Evolutionary conservation across 2,329 filamentous ascomycete genomes (phyloP).

Genomic region (Lasiodiplodia sp.): DNA sequence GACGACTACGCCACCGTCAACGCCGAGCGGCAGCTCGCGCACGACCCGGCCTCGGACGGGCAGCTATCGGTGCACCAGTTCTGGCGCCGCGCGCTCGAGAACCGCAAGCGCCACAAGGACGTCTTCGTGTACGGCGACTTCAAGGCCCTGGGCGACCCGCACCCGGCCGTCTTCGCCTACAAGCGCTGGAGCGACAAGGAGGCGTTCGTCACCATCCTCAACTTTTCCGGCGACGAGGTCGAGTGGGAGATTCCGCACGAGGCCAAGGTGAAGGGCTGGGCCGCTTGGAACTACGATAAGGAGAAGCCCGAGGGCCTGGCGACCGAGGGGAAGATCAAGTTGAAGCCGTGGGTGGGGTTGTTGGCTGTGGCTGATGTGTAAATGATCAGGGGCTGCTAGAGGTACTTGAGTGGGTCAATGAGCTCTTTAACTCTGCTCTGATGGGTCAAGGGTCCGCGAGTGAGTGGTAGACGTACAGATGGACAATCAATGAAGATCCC

Average conservation of each 20-base stretch:
- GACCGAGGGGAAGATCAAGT: conserved; percentile 36
- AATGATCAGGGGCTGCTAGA: neutral
- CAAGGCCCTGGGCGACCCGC: conserved; percentile 55
- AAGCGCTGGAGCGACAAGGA: conserved; percentile 40
- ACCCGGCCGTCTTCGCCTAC: conserved; percentile 41
- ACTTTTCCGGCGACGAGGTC: conserved; percentile 42
- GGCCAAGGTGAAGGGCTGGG: conserved; percentile 43
- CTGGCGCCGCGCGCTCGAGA: conserved; percentile 64
- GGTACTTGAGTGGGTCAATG: too few relatives aligned
- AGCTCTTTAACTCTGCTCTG: too few relatives aligned
- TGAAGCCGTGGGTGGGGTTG: conserved; percentile 48
- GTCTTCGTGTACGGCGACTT: conserved; percentile 69
- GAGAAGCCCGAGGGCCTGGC: conserved; percentile 13
- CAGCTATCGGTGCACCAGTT: conserved; percentile 62
- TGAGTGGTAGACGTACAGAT: neutral
- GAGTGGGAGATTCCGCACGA: conserved; percentile 40
- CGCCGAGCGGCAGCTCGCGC: conserved; percentile 59
- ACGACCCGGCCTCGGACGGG: conserved; percentile 31
- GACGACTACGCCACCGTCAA: conserved; percentile 64
- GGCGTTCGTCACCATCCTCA: conserved; percentile 43
- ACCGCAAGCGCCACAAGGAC: conserved; percentile 64
- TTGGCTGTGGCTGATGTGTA: conserved; percentile 34
- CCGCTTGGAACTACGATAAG: conserved; percentile 44
- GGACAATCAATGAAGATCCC: neutral
- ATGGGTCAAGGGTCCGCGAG: too few relatives aligned